phyloP scores from a whole-genome alignment of 2,329 filamentous ascomycete species.

The Nakataea oryzae region DNA sequence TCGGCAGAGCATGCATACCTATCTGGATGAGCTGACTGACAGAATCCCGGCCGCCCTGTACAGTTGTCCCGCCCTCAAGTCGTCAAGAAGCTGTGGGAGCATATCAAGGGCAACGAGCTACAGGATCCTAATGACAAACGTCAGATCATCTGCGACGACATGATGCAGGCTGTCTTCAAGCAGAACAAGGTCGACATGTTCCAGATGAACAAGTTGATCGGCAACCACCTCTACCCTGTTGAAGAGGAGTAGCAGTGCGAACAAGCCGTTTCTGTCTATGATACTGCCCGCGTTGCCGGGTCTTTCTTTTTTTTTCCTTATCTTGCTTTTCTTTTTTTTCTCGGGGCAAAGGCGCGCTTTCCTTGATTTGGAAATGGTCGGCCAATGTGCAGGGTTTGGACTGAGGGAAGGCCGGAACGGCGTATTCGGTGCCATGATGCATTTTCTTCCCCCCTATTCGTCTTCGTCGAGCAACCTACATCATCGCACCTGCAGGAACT shows the following conservation, averaged over 20 bases:
- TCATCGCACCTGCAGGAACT: not conserved
- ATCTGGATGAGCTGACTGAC: not conserved
- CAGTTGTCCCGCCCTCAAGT: conserved; percentile 89
- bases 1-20: too few relatives aligned
- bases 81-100: conserved; percentile 92
- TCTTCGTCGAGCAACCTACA: not conserved
- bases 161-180: conserved; percentile 87
- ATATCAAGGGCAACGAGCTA: conserved; percentile 80
- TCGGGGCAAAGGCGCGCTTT: not conserved
- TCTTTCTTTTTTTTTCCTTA: not conserved
- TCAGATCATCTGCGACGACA: conserved; percentile 86
- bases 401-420: not conserved
- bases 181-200: conserved; percentile 93
- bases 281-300: not conserved
- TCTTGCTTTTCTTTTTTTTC: conserved; percentile 2
- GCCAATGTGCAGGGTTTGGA: not conserved
- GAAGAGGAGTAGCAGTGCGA: conserved; percentile 46
- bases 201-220: conserved; percentile 95
- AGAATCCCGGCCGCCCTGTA: conserved; percentile 11
- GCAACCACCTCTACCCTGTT: conserved; percentile 76
- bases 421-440: not conserved
- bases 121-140: conserved; percentile 89
- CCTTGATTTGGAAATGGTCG: not conserved
- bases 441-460: not conserved
- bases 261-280: not conserved